Percentiles rank a stretch among this genome's conserved stretches.
phyloP scores from a whole-genome alignment of 345 rosid species.

The Lenwebbia sp. region DNA sequence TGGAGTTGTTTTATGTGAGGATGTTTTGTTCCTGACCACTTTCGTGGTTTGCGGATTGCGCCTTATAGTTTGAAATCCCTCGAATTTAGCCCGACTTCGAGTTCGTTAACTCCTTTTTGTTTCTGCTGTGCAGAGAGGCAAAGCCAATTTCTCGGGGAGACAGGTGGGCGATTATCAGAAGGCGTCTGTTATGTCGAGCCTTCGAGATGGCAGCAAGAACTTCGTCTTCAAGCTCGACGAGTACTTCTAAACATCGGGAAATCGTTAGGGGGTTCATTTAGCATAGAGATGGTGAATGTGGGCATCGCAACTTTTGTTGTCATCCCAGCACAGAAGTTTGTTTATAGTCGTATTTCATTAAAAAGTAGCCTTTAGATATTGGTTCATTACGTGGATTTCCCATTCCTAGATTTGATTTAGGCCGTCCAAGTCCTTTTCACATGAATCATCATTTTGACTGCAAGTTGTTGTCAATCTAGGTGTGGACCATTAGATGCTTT shows the following conservation, averaged over 20 bases:
- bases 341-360: not conserved
- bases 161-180: constrained; percentile 86
- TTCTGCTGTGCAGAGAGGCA: constrained; percentile 50
- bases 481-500: not conserved
- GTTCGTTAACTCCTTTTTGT: not conserved
- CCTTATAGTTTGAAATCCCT: not conserved
- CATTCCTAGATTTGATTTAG: not conserved
- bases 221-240: constrained; percentile 60
- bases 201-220: constrained; percentile 51
- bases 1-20: not conserved
- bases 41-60: not conserved
- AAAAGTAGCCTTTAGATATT: not conserved
- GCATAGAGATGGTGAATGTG: not conserved
- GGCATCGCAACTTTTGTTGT: not conserved
- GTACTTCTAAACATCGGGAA: constrained; percentile 32
- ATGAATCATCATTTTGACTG: not conserved
- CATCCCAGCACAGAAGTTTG: not conserved
- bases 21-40: not conserved
- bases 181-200: constrained; percentile 81
- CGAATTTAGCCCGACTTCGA: not conserved
- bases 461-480: not conserved
- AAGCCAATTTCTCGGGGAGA: constrained; percentile 67
- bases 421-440: not conserved
- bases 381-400: not conserved
- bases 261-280: not conserved